Conservation (phyloP, 495 filamentous ascomycete genomes). For the Penicillium macrosclerotiorum region DNA sequence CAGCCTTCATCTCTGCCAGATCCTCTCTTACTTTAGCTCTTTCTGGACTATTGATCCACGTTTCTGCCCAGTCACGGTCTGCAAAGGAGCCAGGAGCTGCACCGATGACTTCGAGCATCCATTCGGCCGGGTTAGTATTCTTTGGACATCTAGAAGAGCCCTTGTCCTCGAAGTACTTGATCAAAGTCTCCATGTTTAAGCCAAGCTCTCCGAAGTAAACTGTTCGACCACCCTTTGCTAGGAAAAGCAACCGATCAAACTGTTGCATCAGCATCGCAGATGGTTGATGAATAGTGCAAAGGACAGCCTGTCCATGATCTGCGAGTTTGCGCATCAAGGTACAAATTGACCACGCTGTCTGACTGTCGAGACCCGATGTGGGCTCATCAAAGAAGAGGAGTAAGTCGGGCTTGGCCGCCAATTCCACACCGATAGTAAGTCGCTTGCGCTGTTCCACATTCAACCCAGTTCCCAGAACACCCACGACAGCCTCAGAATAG, state of each 20-base stretch:
- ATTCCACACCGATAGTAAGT: slow-evolving; percentile 85
- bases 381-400: slow-evolving; percentile 85
- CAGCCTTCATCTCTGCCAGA: slow-evolving; percentile 61
- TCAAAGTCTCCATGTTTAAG: slow-evolving; percentile 64
- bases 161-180: slow-evolving; percentile 73
- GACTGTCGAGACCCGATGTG: slow-evolving; percentile 59
- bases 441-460: slow-evolving; percentile 90
- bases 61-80: slow-evolving; percentile 74
- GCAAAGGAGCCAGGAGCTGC: slow-evolving; percentile 74
- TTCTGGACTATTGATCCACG: slow-evolving; percentile 74
- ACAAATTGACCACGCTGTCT: slow-evolving; percentile 72
- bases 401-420: slow-evolving; percentile 81
- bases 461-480: slow-evolving; percentile 80
- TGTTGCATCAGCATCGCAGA: slow-evolving; percentile 88
- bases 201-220: slow-evolving; percentile 90
- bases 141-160: slow-evolving; percentile 63
- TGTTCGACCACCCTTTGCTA: slow-evolving; percentile 63
- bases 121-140: slow-evolving; percentile 80
- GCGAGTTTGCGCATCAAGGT: slow-evolving; percentile 77
- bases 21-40: slow-evolving; percentile 59
- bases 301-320: slow-evolving; percentile 82
- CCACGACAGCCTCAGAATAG: slow-evolving; percentile 83
- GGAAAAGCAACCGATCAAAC: slow-evolving; percentile 83
- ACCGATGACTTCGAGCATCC: slow-evolving; percentile 88
- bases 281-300: slow-evolving; percentile 95